phyloP scores from a whole-genome alignment of 2,329 filamentous ascomycete species.

The Ophiognomonia clavigignenti-juglandacearum region DNA sequence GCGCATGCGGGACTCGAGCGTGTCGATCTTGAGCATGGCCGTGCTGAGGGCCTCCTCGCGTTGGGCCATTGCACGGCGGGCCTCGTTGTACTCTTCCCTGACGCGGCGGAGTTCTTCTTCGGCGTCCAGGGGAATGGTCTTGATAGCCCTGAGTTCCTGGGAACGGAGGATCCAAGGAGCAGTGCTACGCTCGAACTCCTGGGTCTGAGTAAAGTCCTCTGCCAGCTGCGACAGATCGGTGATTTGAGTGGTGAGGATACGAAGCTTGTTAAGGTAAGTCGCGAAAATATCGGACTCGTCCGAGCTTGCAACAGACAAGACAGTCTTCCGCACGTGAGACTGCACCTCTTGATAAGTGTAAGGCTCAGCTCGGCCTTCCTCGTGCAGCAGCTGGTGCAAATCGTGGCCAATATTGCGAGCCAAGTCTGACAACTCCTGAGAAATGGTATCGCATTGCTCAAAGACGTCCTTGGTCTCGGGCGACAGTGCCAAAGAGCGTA shows the following conservation, averaged over 20 bases:
- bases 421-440: constrained; percentile 61
- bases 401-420: constrained; percentile 62
- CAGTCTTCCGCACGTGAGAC: constrained; percentile 54
- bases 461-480: constrained; percentile 65
- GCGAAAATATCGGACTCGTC: constrained; percentile 67
- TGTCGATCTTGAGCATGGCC: constrained; percentile 85
- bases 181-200: constrained; percentile 71
- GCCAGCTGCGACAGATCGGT: constrained; percentile 67
- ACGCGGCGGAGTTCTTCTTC: constrained; percentile 80
- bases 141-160: constrained; percentile 75
- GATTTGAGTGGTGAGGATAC: constrained; percentile 57
- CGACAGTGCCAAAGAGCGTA: constrained; percentile 67
- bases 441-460: constrained; percentile 61
- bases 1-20: constrained; percentile 80
- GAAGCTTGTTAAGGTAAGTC: constrained; percentile 62
- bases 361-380: constrained; percentile 66
- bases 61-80: constrained; percentile 64
- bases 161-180: constrained; percentile 82
- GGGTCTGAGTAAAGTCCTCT: constrained; percentile 64
- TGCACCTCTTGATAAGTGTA: constrained; percentile 65
- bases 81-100: constrained; percentile 74
- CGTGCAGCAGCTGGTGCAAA: constrained; percentile 61
- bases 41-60: constrained; percentile 83
- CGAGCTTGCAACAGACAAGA: constrained; percentile 44
- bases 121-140: constrained; percentile 73